A percentile compares a stretch with the other conserved stretches of the same genome.
These are phyloP conservation scores for Epichloe aotearoae DNA, from an alignment of 2,329 filamentous ascomycete species.

Conservation along the genomic window DNA sequence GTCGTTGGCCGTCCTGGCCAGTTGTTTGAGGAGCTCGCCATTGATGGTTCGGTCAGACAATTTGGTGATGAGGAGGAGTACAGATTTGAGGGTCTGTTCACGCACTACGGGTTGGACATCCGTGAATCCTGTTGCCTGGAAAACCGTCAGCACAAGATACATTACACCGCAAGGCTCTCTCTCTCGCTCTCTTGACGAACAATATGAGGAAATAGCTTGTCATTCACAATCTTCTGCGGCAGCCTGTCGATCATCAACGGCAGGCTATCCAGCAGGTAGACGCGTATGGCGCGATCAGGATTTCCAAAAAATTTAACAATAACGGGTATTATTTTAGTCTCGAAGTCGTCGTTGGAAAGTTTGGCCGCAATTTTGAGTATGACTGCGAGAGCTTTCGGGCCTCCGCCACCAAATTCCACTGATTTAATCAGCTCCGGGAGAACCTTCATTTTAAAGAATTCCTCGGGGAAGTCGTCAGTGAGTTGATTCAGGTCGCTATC, in stretches of 20 bases:
- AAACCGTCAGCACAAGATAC: slow-evolving; percentile 8
- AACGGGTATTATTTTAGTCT: slow-evolving; percentile 69
- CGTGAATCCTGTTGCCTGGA: slow-evolving; percentile 79
- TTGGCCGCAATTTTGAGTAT: slow-evolving; percentile 88
- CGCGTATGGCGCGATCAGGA: slow-evolving; percentile 81
- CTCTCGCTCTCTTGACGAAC: slow-evolving; percentile 35
- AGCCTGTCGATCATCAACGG: slow-evolving; percentile 85
- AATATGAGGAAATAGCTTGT: slow-evolving; percentile 93
- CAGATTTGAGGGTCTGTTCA: slow-evolving; percentile 92
- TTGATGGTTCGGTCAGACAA: slow-evolving; percentile 88
- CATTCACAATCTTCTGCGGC: slow-evolving; percentile 78
- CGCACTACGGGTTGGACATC: slow-evolving; percentile 82
- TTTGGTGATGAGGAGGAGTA: slow-evolving; percentile 76
- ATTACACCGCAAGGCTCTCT: not conserved
- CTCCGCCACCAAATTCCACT: slow-evolving; percentile 94
- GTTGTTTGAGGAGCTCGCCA: slow-evolving; percentile 75
- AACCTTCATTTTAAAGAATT: slow-evolving; percentile 96
- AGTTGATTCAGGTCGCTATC: slow-evolving; percentile 63
- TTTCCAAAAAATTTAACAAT: slow-evolving; percentile 86
- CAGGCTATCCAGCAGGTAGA: slow-evolving; percentile 80
- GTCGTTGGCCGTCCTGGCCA: slow-evolving; percentile 94
- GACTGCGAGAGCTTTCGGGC: slow-evolving; percentile 75
- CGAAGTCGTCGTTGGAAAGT: slow-evolving; percentile 80
- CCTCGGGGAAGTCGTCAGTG: slow-evolving; percentile 89
- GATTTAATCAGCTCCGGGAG: slow-evolving; percentile 93